A percentile compares a stretch with the other conserved stretches of the same genome.
Evolutionary conservation across 768 basidiomycete genomes (phyloP).

Genomic region (Pleurotus salmoneostramineus): DNA sequence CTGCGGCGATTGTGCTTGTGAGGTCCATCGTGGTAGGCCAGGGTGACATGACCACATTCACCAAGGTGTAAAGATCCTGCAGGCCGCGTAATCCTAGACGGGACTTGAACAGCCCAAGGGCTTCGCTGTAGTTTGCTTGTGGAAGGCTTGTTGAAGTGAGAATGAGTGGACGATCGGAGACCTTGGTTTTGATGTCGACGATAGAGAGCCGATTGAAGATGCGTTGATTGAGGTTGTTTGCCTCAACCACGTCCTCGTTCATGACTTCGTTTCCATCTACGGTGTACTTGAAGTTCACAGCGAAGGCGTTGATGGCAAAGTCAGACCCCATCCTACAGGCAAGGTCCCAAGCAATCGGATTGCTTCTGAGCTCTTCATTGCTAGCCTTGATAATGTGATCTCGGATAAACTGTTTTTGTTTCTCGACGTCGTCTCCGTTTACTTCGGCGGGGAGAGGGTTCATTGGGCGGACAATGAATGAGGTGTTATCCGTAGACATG

Average conservation of each 20-base stretch:
- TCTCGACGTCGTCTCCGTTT: constrained; percentile 17
- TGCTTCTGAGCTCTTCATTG: constrained; percentile 25
- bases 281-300: constrained; percentile 34
- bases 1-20: constrained; percentile 22
- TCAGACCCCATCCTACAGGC: constrained; percentile 32
- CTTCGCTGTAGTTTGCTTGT: constrained; percentile 27
- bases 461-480: constrained; percentile 36
- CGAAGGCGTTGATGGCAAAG: constrained; percentile 40
- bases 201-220: constrained; percentile 36
- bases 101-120: constrained; percentile 29
- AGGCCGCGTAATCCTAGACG: constrained; percentile 26
- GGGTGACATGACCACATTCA: constrained; percentile 38
- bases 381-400: constrained; percentile 20
- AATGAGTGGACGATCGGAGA: constrained; percentile 19
- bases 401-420: constrained; percentile 28
- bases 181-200: constrained; percentile 11
- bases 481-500: constrained; percentile 26
- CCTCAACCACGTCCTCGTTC: constrained; percentile 34
- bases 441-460: constrained; percentile 31
- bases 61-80: constrained; percentile 29
- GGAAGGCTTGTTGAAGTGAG: constrained; percentile 27
- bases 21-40: constrained; percentile 28
- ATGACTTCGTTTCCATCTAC: constrained; percentile 15
- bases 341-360: constrained; percentile 19
- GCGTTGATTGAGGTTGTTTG: constrained; percentile 34